These are phyloP conservation scores for Hypomontagnella submonticulosa DNA, from an alignment of 495 filamentous ascomycete genomes.

Conservation along the genomic window DNA sequence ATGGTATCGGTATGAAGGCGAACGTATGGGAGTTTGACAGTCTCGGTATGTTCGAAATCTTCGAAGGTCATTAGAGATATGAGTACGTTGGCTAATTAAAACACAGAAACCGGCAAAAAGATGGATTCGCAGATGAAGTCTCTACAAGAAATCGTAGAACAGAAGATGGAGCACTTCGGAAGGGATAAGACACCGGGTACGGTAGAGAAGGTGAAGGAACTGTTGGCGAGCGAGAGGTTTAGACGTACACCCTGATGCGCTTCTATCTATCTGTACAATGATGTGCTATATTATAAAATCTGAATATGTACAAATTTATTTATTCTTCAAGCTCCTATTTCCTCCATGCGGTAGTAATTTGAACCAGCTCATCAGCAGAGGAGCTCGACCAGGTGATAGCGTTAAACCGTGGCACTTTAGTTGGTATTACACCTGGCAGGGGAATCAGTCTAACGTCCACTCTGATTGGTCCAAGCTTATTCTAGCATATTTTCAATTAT, in stretches of 20 bases:
- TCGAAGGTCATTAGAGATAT: background rate
- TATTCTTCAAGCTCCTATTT: constrained; percentile 11
- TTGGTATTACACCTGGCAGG: no score
- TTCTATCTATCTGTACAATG: constrained; percentile 29
- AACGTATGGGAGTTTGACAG: constrained; percentile 91
- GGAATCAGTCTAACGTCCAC: background rate
- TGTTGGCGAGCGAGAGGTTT: constrained; percentile 63
- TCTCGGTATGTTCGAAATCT: constrained; percentile 63
- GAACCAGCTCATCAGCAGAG: background rate
- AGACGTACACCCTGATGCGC: constrained; percentile 39
- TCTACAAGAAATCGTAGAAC: constrained; percentile 67
- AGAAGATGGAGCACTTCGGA: constrained; percentile 73
- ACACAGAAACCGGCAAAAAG: constrained; percentile 70
- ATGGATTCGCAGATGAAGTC: constrained; percentile 71
- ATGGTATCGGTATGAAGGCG: constrained; percentile 98
- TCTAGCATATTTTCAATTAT: constrained; percentile 37
- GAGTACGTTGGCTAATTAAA: constrained; percentile 24
- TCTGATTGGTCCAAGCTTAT: constrained; percentile 31
- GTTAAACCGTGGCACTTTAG: background rate
- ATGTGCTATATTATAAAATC: constrained; percentile 17
- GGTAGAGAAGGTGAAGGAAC: constrained; percentile 65
- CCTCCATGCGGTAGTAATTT: background rate
- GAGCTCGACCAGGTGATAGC: background rate
- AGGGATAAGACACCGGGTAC: constrained; percentile 62
- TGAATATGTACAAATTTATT: constrained; percentile 4